Evolutionary conservation across 148 eudicot species (phyloP), one percentile per base, ranked within the genome.

Genomic region (Diospyros kaki): DNA sequence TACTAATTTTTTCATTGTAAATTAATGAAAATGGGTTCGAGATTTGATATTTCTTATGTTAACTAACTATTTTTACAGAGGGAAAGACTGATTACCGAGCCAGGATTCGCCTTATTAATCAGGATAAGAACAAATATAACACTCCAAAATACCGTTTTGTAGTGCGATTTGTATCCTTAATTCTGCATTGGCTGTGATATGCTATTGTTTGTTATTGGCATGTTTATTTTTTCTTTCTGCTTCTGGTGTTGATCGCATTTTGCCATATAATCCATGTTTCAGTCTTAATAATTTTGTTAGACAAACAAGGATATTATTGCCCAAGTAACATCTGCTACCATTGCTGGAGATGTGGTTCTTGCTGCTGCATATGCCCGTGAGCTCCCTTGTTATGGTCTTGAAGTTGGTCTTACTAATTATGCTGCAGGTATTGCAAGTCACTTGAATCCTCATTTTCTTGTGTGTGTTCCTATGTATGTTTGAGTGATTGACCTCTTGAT

Each of bases 41-140:
- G 9, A 71, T 11, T 17, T 5, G 14, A 58, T 42, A 15, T 48
- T 58, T 41, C 53, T 1, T 59, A 5, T 18, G 2, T 69, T 53
- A 38, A 55, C 41, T 39, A 8, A 9, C 1, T 42, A 56, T 58
- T 43, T 56, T 6, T 74, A 18, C 84, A 93, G 98, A 88, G 81
- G 98, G 98, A 10, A 93, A 93, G 86, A 93, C 98, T 45, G 98
- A 93, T 72, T 93, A 93, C 74, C 84, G 97, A 38, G 98, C 97
- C 4, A 91, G 97, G 81, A 83, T 78, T 44, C 94, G 91, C 6
- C 73, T 90, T 73, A 87, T 90, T 51, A 90, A 90, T 63, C 94
- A 90, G 75, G 97, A 93, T 79, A 93, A 93, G 82, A 93, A 93
- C 88, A 93, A 93, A 74, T 93, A 92, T 83, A 90, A 92, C 84